phyloP scores from a whole-genome alignment of 495 filamentous ascomycete genomes.

The Sabuloglossum arenarium region DNA sequence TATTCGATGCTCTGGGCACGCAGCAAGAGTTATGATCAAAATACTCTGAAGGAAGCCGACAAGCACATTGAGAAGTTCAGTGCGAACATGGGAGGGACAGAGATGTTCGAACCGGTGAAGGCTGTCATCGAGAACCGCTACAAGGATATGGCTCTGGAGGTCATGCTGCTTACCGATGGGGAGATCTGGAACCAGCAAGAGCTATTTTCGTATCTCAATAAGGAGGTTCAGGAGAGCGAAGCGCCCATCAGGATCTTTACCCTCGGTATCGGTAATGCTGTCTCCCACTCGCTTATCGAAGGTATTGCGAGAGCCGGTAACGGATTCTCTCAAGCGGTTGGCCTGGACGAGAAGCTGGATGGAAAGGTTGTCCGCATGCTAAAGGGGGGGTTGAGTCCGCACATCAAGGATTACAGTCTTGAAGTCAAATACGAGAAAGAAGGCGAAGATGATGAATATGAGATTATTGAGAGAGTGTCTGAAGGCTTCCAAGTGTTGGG shows the following conservation, averaged over 20 bases:
- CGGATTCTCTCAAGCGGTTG: conserved; percentile 43
- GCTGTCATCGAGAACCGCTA: conserved; percentile 28
- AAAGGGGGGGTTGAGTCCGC: conserved; percentile 41
- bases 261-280: conserved; percentile 39
- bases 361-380: conserved; percentile 49
- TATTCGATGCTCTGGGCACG: conserved; percentile 36
- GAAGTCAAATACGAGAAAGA: conserved; percentile 32
- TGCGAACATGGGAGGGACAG: conserved; percentile 44
- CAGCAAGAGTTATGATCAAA: conserved; percentile 31
- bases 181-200: conserved; percentile 36
- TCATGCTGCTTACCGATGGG: conserved; percentile 54
- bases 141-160: conserved; percentile 32
- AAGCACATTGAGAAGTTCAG: conserved; percentile 25
- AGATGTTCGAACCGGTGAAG: conserved; percentile 34
- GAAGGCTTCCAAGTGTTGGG: conserved; percentile 18
- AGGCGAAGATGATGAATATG: conserved; percentile 28
- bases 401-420: conserved; percentile 35
- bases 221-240: conserved; percentile 24
- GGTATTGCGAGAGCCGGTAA: conserved; percentile 44
- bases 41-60: conserved; percentile 28
- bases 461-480: conserved; percentile 31
- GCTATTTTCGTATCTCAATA: conserved; percentile 33
- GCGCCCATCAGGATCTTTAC: conserved; percentile 39
- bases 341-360: conserved; percentile 34
- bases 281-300: conserved; percentile 43